Base-by-base conservation (phyloP, 306 rosid genomes). In the Bauhinia variegata region DNA sequence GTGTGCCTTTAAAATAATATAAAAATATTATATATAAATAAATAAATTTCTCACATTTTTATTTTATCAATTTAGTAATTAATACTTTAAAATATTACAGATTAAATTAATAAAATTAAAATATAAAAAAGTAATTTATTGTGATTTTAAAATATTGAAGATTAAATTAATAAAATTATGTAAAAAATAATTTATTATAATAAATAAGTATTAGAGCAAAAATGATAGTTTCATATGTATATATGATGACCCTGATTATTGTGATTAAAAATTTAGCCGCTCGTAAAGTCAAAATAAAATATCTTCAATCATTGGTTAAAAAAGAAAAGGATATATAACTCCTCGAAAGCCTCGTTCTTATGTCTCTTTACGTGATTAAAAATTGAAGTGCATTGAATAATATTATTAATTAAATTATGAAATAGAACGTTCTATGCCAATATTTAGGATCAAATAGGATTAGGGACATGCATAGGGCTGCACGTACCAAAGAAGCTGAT, bases 221-320 rank as follows among this genome's bases (percentile, higher is more conserved):
- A 3, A 7, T 34, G 7, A 34, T 34, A 34, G 7, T 34, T n/a
- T n/a, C n/a, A n/a, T n/a, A n/a, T n/a, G n/a, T n/a, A 23, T 8
- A 36, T 36, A 4, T 4, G 10, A 43, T n/a, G 30, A 17, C 42
- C 28, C 19, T 56, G 5, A 49, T 49, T 66, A 50, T 17, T 65
- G 50, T 72, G 56, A 71, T 66, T 43, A 43, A 19, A 53, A 52
- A 65, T 17, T 28, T 46, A 15, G 19, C 49, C 14, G 52, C 11
- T 65, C 37, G 57, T 31, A 33, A 57, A 47, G 76, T 13, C 60
- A 46, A 72, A 67, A 67, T 72, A 78, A 72, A 72, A 78, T 67
- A 78, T 41, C 55, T 66, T 16, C 74, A 78, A 78, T 72, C 46
- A 78, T 78, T 73, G 71, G 63, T 67, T 73, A 72, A 63, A 61